Evolutionary conservation across 306 rosid genomes (phyloP).

Genomic region (Cucurbita pepo): DNA sequence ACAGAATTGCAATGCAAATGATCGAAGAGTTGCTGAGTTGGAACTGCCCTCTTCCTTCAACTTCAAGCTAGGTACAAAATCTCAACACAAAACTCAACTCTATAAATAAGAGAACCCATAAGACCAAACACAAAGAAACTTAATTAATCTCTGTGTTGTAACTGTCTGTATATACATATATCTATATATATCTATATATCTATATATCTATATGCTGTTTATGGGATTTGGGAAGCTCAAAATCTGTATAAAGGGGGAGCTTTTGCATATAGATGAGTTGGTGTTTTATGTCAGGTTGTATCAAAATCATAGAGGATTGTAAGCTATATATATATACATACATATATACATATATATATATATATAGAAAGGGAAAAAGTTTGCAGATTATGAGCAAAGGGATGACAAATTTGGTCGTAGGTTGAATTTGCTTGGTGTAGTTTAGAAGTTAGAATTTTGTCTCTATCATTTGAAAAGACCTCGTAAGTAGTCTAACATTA

Average conservation of each 20-base stretch:
- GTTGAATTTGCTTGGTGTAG: too few relatives aligned
- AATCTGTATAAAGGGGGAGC: conserved; percentile 1
- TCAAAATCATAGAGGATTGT: neutral
- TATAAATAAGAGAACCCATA: neutral
- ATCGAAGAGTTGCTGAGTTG: conserved; percentile 85
- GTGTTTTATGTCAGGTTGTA: neutral
- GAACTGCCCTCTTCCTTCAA: conserved; percentile 26
- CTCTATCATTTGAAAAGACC: too few relatives aligned
- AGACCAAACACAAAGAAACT: neutral
- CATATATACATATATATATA: neutral
- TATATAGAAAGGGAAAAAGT: neutral
- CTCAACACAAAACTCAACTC: neutral
- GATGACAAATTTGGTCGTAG: too few relatives aligned
- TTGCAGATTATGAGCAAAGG: neutral
- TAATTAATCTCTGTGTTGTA: conserved; percentile 1
- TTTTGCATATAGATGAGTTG: neutral
- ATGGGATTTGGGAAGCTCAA: conserved; percentile 1
- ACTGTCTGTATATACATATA: neutral
- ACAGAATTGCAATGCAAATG: conserved; percentile 79
- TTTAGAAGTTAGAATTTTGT: too few relatives aligned
- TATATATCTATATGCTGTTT: neutral
- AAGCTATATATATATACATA: neutral
- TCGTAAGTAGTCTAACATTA: too few relatives aligned
- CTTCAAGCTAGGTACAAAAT: conserved; percentile 13
- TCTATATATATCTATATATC: neutral